These are phyloP conservation scores for Starmerella sp. DNA, from an alignment of 805 yeast species.

Conservation along the genomic window DNA sequence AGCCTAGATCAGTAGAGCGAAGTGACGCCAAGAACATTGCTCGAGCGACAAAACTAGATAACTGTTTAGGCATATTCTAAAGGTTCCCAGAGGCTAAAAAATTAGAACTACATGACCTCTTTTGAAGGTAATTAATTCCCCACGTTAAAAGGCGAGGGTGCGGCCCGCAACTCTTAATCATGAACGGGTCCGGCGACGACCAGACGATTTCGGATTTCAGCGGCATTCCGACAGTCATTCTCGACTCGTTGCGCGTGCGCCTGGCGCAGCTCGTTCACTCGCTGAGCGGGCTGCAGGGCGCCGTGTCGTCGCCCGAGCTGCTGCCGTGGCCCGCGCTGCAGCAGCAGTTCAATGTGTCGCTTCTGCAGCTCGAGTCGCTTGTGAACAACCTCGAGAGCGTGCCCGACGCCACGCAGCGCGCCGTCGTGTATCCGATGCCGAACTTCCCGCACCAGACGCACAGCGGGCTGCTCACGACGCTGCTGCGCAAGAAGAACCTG, in stretches of 20 bases:
- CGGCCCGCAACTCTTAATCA: neutral
- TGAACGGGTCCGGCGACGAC: conserved; percentile 3
- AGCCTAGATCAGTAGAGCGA: too few relatives aligned
- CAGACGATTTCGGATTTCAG: conserved; percentile 1
- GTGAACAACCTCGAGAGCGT: conserved; percentile 55
- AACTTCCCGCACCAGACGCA: conserved; percentile 77
- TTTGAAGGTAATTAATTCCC: too few relatives aligned
- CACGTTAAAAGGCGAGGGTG: neutral
- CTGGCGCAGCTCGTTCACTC: conserved; percentile 42
- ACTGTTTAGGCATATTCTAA: too few relatives aligned
- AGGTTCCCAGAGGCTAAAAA: too few relatives aligned
- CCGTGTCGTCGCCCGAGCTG: conserved; percentile 37
- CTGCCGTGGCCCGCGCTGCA: conserved; percentile 60
- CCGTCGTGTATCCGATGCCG: conserved; percentile 76
- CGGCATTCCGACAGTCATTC: conserved; percentile 21
- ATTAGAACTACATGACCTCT: too few relatives aligned
- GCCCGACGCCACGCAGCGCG: conserved; percentile 45
- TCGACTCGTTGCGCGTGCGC: conserved; percentile 21
- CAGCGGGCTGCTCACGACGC: conserved; percentile 69
- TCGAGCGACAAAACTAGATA: too few relatives aligned
- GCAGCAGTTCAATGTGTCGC: conserved; percentile 68
- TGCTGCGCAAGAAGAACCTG: conserved; percentile 72
- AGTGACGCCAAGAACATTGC: too few relatives aligned
- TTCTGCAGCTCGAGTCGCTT: conserved; percentile 75
- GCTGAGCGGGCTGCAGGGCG: conserved; percentile 43